Evolutionary conservation across 176 grass and related monocot species (phyloP).

Genomic region (Themeda triandra): DNA sequence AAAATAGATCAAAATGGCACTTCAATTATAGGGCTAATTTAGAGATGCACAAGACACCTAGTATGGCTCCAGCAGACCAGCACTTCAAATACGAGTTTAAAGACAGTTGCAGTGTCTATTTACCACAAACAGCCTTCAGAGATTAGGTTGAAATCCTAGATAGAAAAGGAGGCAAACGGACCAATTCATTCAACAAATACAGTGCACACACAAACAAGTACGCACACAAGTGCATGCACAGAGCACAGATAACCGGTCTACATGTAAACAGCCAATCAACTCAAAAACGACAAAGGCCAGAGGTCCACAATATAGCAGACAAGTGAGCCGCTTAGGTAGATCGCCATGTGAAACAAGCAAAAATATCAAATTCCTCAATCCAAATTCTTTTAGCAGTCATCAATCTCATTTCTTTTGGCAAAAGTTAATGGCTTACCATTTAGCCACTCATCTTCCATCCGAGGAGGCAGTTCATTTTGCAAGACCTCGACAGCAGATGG

Average conservation of each 20-base stretch:
- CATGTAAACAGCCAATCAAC: background rate
- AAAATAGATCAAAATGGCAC: constrained; percentile 20
- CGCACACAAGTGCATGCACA: background rate
- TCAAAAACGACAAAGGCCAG: background rate
- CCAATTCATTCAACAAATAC: constrained; percentile 1
- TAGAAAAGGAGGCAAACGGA: background rate
- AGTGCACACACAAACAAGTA: background rate
- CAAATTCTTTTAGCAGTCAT: background rate
- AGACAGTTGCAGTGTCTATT: background rate
- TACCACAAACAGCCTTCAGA: background rate
- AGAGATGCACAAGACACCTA: background rate
- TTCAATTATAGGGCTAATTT: background rate
- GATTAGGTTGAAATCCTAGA: background rate
- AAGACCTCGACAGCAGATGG: constrained; percentile 89
- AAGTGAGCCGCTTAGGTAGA: background rate
- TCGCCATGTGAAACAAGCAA: background rate
- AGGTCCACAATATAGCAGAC: background rate
- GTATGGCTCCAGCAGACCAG: background rate
- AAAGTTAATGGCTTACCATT: constrained; percentile 62
- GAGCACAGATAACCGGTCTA: background rate
- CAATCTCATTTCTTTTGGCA: too few species aligned
- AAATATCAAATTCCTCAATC: constrained; percentile 5
- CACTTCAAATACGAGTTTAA: constrained; percentile 9
- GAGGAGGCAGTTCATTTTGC: constrained; percentile 88
- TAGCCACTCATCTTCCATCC: constrained; percentile 95